phyloP scores from a whole-genome alignment of 768 basidiomycete species.

The Sistotremastrum niveocremeum region DNA sequence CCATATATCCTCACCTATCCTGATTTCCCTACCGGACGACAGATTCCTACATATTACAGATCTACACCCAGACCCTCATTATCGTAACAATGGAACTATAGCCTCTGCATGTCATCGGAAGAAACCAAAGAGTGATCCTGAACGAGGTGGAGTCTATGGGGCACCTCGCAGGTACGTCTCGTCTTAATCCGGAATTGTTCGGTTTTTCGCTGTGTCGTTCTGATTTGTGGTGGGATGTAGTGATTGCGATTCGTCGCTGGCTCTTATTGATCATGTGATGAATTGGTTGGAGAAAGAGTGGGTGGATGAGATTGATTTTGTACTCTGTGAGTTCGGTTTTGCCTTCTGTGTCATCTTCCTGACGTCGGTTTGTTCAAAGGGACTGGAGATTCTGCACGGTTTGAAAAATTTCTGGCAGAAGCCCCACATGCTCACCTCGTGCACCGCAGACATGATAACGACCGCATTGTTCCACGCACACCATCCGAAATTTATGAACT shows the following conservation, averaged over 20 bases:
- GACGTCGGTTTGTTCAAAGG: conserved; percentile 23
- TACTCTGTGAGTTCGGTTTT: conserved; percentile 47
- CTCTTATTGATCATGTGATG: conserved; percentile 69
- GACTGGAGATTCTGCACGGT: conserved; percentile 72
- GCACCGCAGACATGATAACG: conserved; percentile 65
- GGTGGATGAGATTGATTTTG: conserved; percentile 80
- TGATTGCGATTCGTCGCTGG: conserved; percentile 71
- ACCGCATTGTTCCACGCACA: conserved; percentile 68
- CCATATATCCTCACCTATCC: too few relatives aligned
- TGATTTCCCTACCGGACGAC: conserved; percentile 26
- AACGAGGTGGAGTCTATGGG: conserved; percentile 48
- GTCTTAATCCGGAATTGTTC: not conserved
- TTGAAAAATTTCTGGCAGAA: conserved; percentile 1
- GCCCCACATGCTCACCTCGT: not conserved
- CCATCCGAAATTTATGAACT: conserved; percentile 63
- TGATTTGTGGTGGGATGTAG: too few relatives aligned
- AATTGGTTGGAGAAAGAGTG: conserved; percentile 69
- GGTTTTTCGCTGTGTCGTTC: not conserved
- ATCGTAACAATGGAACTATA: conserved; percentile 34
- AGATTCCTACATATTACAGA: conserved; percentile 77
- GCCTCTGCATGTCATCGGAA: conserved; percentile 55
- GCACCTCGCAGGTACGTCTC: conserved; percentile 50
- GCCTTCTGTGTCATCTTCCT: conserved; percentile 2
- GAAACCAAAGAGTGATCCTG: conserved; percentile 39
- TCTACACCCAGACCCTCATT: conserved; percentile 70